These are phyloP conservation scores for Schrenkiella parvula DNA, from an alignment of 345 rosid species.

Conservation along the genomic window DNA sequence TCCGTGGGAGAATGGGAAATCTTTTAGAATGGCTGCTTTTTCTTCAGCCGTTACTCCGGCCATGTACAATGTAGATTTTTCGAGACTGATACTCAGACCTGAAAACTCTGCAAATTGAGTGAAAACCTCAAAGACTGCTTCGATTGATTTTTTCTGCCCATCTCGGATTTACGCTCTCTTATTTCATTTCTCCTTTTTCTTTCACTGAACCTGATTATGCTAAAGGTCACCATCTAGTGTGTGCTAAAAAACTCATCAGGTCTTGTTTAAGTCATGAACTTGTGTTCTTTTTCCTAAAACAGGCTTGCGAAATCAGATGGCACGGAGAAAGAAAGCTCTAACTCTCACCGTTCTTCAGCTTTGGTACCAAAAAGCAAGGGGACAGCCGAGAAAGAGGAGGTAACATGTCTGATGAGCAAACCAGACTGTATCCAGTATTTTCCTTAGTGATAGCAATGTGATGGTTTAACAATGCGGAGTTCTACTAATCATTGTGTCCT, in stretches of 20 bases:
- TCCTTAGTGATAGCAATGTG: background rate
- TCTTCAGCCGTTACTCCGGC: too few species aligned
- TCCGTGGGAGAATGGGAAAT: too few species aligned
- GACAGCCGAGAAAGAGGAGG: constrained; percentile 10
- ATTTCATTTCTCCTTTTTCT: background rate
- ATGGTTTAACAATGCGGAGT: background rate
- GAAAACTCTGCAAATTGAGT: too few species aligned
- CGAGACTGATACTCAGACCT: too few species aligned
- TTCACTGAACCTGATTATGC: background rate
- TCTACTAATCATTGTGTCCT: background rate
- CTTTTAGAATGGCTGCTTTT: too few species aligned
- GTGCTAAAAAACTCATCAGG: background rate
- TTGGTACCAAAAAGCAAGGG: background rate
- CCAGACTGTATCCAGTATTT: background rate
- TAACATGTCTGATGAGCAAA: constrained; percentile 4
- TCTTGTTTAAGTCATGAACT: background rate
- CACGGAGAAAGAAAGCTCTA: background rate
- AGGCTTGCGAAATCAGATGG: constrained; percentile 1
- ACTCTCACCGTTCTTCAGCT: constrained; percentile 7
- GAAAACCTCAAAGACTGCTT: too few species aligned
- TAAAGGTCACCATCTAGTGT: background rate
- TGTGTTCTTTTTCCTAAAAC: background rate
- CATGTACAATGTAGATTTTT: too few species aligned
- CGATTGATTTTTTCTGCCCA: too few species aligned
- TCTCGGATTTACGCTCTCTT: constrained; percentile 6